Evolutionary conservation across 805 yeast species (phyloP).

Genomic region (Ogataea methylovora): DNA sequence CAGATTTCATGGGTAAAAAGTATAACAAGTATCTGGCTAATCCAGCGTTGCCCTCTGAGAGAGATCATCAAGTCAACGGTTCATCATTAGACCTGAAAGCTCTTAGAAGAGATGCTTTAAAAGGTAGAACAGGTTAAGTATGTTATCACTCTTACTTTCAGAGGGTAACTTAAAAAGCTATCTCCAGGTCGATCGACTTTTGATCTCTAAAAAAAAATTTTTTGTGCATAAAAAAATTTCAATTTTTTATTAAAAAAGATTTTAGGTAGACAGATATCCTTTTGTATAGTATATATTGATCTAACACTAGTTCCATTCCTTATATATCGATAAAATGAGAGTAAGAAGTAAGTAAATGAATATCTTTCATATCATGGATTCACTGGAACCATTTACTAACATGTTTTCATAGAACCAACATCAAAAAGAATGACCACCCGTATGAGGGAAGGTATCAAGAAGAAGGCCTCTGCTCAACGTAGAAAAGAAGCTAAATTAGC

Average conservation of each 20-base stretch:
- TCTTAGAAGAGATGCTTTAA: constrained; percentile 1
- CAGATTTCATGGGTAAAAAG: constrained; percentile 17
- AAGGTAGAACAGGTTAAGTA: background rate
- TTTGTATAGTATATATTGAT: background rate
- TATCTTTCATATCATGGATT: background rate
- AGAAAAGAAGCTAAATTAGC: constrained; percentile 76
- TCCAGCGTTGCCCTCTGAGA: too few relatives aligned
- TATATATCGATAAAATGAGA: constrained; percentile 23
- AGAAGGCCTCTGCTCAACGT: constrained; percentile 88
- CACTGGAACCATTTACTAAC: background rate
- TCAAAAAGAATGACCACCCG: constrained; percentile 89
- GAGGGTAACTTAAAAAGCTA: too few relatives aligned
- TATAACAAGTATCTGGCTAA: constrained; percentile 15
- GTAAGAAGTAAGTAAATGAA: constrained; percentile 15
- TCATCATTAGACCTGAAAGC: constrained; percentile 15
- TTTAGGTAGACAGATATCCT: too few relatives aligned
- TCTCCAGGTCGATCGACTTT: background rate
- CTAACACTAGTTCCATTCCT: too few relatives aligned
- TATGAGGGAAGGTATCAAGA: constrained; percentile 92
- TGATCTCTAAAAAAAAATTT: constrained; percentile 2
- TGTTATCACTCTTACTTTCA: background rate
- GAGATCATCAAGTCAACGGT: background rate
- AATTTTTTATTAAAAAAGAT: constrained; percentile 1
- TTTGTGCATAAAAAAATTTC: constrained; percentile 1
- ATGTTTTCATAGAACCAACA: constrained; percentile 41